These are phyloP conservation scores for Pilaira anomala DNA, from an alignment of 192 early-diverging fungal genomes.

Conservation along the genomic window DNA sequence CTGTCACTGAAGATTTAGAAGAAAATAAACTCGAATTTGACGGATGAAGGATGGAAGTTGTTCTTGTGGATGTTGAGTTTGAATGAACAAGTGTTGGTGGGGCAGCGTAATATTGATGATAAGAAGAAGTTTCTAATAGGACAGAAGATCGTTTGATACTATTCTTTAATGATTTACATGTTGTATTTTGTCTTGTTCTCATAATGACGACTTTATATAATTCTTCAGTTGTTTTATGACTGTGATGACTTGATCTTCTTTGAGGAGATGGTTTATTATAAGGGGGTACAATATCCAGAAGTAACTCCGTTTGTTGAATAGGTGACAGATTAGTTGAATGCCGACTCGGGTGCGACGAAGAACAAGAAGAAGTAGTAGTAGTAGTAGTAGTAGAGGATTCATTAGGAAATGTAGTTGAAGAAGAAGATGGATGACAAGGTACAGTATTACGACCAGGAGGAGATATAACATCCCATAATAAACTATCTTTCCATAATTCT, in stretches of 20 bases:
- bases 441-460: background rate
- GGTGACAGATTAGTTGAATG: slow-evolving; percentile 14
- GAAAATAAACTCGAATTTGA: background rate
- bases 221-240: background rate
- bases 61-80: slow-evolving; percentile 13
- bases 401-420: background rate
- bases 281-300: slow-evolving; percentile 14
- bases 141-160: too few species aligned
- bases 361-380: too few species aligned
- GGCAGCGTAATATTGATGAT: background rate
- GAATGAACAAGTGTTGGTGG: background rate
- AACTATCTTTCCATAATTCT: slow-evolving; percentile 11
- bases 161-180: too few species aligned
- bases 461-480: background rate
- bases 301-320: slow-evolving; percentile 7
- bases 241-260: background rate
- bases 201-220: slow-evolving; percentile 4
- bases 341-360: slow-evolving; percentile 13
- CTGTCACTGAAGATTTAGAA: background rate
- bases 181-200: background rate
- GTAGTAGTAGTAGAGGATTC: too few species aligned
- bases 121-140: background rate
- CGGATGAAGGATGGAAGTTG: background rate
- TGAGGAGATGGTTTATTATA: background rate
- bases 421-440: slow-evolving; percentile 10